These are phyloP conservation scores for Fraxinus cuspidata DNA, from an alignment of 257 asterid genomes.

Conservation along the genomic window DNA sequence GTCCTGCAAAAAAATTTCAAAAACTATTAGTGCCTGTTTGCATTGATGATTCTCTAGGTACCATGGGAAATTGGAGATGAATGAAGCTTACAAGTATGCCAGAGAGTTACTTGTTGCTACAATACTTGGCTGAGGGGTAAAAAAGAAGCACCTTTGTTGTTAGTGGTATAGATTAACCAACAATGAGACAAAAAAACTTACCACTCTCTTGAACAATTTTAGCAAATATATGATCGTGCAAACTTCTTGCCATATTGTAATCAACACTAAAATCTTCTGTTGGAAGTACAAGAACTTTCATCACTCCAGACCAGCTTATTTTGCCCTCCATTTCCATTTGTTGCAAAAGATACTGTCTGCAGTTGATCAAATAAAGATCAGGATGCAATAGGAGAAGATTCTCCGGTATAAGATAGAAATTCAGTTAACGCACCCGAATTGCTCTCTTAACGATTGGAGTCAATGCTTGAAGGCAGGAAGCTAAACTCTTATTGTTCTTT, in stretches of 20 bases:
- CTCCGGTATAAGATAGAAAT: slow-evolving; percentile 20
- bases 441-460: slow-evolving; percentile 90
- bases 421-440: slow-evolving; percentile 54
- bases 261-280: slow-evolving; percentile 44
- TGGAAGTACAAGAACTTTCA: slow-evolving; percentile 39
- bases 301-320: slow-evolving; percentile 83
- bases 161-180: slow-evolving; percentile 11
- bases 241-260: slow-evolving; percentile 24
- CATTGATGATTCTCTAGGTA: background rate
- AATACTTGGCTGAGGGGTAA: slow-evolving; percentile 20
- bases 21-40: background rate
- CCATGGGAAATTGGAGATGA: background rate
- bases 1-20: background rate
- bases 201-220: slow-evolving; percentile 4
- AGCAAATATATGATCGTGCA: background rate
- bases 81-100: slow-evolving; percentile 24
- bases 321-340: slow-evolving; percentile 80
- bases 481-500: slow-evolving; percentile 51
- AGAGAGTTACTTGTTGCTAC: slow-evolving; percentile 23
- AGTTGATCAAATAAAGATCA: slow-evolving; percentile 34
- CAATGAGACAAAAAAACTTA: slow-evolving; percentile 24
- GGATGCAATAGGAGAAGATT: slow-evolving; percentile 19
- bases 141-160: slow-evolving; percentile 22
- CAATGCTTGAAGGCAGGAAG: slow-evolving; percentile 44
- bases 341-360: slow-evolving; percentile 79